Base-by-base conservation (phyloP, 2,329 filamentous ascomycete species). In the Didymellaceae sp. region DNA sequence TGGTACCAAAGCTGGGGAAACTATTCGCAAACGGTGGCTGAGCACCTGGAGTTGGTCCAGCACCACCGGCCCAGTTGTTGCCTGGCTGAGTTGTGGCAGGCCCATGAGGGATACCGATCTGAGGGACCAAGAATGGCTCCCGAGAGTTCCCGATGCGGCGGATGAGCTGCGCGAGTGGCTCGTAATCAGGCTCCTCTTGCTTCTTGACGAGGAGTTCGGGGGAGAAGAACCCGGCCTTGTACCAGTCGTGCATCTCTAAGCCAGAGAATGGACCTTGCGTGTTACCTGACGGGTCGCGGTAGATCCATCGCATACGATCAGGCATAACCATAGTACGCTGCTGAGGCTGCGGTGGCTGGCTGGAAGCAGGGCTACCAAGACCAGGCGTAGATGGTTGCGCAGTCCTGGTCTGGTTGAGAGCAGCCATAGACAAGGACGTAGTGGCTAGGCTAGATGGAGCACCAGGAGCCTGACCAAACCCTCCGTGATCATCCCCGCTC, bases 181-280 rank as follows among this genome's bases (percentile, higher is more conserved):
- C 94, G 65, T 97, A 99, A 40, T 99, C 93, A 0, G 82, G 80
- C 66, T 99, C 94, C 70, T 99, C 94, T 5, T 93, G 80, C 71
- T 96, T 96, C 78, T 95, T 97, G 24, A 99, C 94, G 33, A 95
- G 85, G 16, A 99, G 80, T 63, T 99, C 93, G 0, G 93, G 87
- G 0, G 91, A 96, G 75, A 99, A 99, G 77, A 97, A 99, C 35
- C 93, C 92, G 28, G 92, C 93, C 73, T 97, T 97, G 77, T 97
- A 99, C 94, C 94, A 99, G 65, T 99, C 95, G 62, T 99, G 95
- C 94, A 99, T 99, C 74, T 99, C 94, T 40, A 99, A 78, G 1
- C 94, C 94, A 30, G 91, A 97, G 76, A 94, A 99, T 0, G 94
- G 94, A 0, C 94, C 94, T 70, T 99, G 94, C 5, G 91, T 87